Evolutionary conservation across 2,329 filamentous ascomycete genomes (phyloP), one percentile per base, ranked within the genome.

Genomic region (Corinectria fuckeliana): DNA sequence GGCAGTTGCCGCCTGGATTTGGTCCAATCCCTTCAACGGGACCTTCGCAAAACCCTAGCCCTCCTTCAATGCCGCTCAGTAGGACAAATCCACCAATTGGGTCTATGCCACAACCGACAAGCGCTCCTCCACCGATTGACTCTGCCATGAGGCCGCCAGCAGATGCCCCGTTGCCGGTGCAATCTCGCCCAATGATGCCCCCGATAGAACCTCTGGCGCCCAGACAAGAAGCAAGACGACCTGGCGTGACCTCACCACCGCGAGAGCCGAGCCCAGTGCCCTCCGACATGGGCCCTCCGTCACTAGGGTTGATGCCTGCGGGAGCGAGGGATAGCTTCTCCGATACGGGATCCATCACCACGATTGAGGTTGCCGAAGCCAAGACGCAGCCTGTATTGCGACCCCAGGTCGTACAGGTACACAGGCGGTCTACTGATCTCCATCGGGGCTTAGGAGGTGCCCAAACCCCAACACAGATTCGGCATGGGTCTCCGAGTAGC

Each of bases 281-380:
- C 3, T 59, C 57, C 8, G 67, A 69, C 14, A 8, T 47, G 11
- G 56, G 47, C 1, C 50, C 47, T n/a, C 50, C 67, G 20, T 52
- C 67, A 5, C 42, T 66, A 20, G 60, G 63, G 16, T 59, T 50
- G 23, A 56, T 60, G 16, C 58, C 64, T 18, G 64, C 66, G 21
- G 52, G 60, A 1, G 59, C 52, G 28, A 61, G 61, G 34, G 66
- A 68, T 4, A 70, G 61, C 18, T 50, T 70, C 28, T 70, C 68
- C 7, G 68, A 70, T 9, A 57, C 68, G 5, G 68, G 55, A 2
- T 70, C 68, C 9, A 65, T 70, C 38, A 67, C 62, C 4, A 70
- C 68, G 0, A 67, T 70, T 6, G 68, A 70, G 18, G 67, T 70
- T 1, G 62, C 65, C 3, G 68, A 70, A 30, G 68, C 68, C 13